phyloP scores from a whole-genome alignment of 306 rosid genomes.

The Phaseolus lunatus region DNA sequence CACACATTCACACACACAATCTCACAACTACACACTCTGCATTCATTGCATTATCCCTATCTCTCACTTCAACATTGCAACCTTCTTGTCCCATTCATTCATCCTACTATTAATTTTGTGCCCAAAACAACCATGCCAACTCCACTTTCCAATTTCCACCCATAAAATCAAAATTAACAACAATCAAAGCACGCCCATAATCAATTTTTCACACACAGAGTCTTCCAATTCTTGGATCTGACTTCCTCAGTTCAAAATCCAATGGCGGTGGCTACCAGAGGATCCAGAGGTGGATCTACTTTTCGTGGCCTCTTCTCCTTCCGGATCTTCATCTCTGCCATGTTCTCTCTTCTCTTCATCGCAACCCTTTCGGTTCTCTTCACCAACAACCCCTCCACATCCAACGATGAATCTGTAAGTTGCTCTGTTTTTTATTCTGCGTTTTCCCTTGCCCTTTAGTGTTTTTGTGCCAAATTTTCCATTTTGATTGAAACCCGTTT shows the following conservation, averaged over 20 bases:
- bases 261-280: slow-evolving; percentile 94
- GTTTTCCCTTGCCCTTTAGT: neutral
- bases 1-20: neutral
- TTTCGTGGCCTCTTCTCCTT: slow-evolving; percentile 87
- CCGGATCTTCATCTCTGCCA: slow-evolving; percentile 96
- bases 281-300: slow-evolving; percentile 78
- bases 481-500: slow-evolving; percentile 40
- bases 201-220: slow-evolving; percentile 3
- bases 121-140: neutral
- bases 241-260: slow-evolving; percentile 42
- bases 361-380: slow-evolving; percentile 86
- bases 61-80: neutral
- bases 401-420: slow-evolving; percentile 80
- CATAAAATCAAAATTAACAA: neutral
- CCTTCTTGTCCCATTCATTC: slow-evolving; percentile 4
- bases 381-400: slow-evolving; percentile 71
- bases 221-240: slow-evolving; percentile 44
- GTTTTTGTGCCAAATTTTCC: neutral
- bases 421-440: neutral
- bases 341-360: slow-evolving; percentile 85
- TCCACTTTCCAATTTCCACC: slow-evolving; percentile 26
- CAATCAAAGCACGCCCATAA: neutral
- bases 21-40: slow-evolving; percentile 16
- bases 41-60: slow-evolving; percentile 22
- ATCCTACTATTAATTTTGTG: neutral